Evolutionary conservation across 2,329 filamentous ascomycete species (phyloP).

Genomic region (Trichoderma harzianum): DNA sequence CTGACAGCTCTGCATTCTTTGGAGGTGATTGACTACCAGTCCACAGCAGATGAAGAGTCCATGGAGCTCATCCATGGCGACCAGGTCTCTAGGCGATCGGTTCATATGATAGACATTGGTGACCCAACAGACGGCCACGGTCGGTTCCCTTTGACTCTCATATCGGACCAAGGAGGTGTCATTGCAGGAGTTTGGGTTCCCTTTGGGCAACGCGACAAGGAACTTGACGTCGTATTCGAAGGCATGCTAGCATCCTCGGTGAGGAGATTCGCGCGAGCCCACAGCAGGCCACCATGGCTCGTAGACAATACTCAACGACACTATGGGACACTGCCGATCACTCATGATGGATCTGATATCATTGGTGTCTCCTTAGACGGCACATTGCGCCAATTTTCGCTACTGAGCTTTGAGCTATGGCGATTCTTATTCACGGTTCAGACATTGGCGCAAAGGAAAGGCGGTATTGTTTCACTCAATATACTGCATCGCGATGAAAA

Average conservation of each 20-base stretch:
- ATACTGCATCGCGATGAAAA: constrained; percentile 10
- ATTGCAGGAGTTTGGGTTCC: constrained; percentile 52
- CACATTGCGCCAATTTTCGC: constrained; percentile 64
- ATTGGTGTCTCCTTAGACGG: constrained; percentile 69
- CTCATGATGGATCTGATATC: constrained; percentile 47
- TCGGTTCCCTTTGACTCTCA: constrained; percentile 42
- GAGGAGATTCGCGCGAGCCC: constrained; percentile 51
- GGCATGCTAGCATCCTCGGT: constrained; percentile 55
- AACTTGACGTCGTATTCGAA: constrained; percentile 51
- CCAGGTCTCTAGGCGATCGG: constrained; percentile 40
- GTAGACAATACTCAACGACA: constrained; percentile 32
- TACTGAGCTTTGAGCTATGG: constrained; percentile 62
- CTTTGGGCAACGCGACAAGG: constrained; percentile 37
- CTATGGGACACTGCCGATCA: constrained; percentile 44
- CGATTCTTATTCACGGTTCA: constrained; percentile 70
- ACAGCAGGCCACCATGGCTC: constrained; percentile 52
- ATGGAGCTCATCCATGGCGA: constrained; percentile 47
- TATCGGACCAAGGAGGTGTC: constrained; percentile 46
- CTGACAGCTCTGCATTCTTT: constrained; percentile 55
- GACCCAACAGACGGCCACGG: constrained; percentile 27
- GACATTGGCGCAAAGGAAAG: constrained; percentile 55
- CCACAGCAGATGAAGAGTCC: constrained; percentile 30
- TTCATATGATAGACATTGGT: constrained; percentile 47
- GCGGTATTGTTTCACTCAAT: constrained; percentile 42
- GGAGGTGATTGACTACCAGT: constrained; percentile 50